Evolutionary conservation across 257 asterid species (phyloP).

Genomic region (Salvia splendens): DNA sequence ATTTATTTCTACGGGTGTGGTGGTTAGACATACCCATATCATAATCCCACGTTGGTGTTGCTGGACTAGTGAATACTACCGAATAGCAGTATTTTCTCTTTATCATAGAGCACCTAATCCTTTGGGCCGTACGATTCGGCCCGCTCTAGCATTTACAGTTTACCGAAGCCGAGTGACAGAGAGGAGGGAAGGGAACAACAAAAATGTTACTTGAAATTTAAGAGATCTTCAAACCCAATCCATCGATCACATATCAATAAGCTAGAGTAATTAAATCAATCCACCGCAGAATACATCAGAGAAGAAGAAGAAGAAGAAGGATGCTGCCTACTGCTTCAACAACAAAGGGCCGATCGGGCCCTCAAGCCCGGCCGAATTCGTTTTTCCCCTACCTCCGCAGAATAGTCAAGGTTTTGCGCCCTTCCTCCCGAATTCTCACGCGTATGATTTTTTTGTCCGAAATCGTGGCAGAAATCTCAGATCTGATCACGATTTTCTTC

Average conservation of each 20-base stretch:
- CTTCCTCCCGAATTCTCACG: constrained; percentile 5
- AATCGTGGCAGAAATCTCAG: constrained; percentile 27
- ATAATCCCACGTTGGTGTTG: too few relatives aligned
- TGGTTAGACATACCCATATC: too few relatives aligned
- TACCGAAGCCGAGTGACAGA: constrained; percentile 21
- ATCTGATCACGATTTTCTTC: constrained; percentile 42
- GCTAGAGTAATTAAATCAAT: constrained; percentile 4
- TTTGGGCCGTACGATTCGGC: constrained; percentile 20
- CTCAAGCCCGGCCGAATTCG: constrained; percentile 67
- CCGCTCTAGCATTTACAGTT: constrained; percentile 31
- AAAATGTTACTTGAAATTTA: constrained; percentile 29
- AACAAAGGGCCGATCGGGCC: constrained; percentile 63
- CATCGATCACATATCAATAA: constrained; percentile 5
- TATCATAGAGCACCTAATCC: not conserved
- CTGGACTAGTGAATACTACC: too few relatives aligned
- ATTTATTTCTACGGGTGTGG: too few relatives aligned
- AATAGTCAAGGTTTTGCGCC: constrained; percentile 74
- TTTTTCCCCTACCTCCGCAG: constrained; percentile 85
- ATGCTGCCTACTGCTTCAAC: constrained; percentile 84
- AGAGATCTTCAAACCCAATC: constrained; percentile 41
- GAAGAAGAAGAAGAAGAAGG: constrained; percentile 42
- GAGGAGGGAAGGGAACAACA: constrained; percentile 23
- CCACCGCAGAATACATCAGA: constrained; percentile 20
- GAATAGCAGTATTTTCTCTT: too few relatives aligned
- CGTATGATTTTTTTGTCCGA: constrained; percentile 12